A percentile compares a stretch with the other conserved stretches of the same genome.
Conservation (phyloP, 208 protist genomes). For the Porcisia hertigi region DNA sequence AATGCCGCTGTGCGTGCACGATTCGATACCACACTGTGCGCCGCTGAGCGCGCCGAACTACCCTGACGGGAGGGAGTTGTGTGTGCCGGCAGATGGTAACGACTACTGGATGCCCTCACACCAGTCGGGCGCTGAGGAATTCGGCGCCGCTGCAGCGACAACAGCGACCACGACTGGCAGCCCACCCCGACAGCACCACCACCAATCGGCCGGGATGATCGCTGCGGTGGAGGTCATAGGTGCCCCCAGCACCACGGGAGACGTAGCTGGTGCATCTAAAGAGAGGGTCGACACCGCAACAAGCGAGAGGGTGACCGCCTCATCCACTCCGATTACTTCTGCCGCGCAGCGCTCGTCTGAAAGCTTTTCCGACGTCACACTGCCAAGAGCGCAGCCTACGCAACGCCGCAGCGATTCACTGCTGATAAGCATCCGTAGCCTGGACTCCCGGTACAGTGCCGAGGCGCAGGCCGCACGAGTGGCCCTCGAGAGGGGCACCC, state of each 20-base stretch:
- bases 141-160: background rate
- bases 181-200: background rate
- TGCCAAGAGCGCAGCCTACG: background rate
- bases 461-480: background rate
- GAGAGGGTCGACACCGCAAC: background rate
- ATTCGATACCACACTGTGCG: background rate
- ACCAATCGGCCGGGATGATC: background rate
- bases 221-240: no score
- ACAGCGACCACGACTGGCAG: background rate
- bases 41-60: background rate
- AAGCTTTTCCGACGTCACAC: slow-evolving; percentile 3
- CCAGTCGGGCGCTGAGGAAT: background rate
- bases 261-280: no score
- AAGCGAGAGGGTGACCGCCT: background rate
- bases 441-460: background rate
- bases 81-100: background rate
- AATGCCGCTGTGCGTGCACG: background rate
- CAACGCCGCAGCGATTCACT: slow-evolving; percentile 13
- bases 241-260: no score
- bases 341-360: background rate
- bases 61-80: background rate
- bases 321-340: background rate
- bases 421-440: slow-evolving; percentile 20
- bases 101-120: background rate
- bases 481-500: background rate